Evolutionary conservation across 192 early-diverging fungal genomes (phyloP).

Genomic region (Umbelopsis vinacea): DNA sequence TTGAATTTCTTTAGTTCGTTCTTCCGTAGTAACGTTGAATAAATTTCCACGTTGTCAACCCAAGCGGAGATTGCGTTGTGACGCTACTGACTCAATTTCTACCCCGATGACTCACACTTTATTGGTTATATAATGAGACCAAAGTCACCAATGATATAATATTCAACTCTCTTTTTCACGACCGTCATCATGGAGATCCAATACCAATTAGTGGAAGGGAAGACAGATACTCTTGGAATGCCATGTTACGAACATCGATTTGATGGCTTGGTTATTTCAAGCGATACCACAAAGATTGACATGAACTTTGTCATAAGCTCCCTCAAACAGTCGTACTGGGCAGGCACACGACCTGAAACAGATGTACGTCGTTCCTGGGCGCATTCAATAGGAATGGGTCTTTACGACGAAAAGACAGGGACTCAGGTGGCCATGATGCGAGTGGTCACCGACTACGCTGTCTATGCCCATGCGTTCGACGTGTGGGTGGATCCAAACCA

Average conservation of each 20-base stretch:
- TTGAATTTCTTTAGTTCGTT: no score
- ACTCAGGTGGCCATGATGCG: constrained; percentile 14
- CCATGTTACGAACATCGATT: constrained; percentile 1
- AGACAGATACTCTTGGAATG: background rate
- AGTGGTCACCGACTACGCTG: background rate
- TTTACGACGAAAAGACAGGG: background rate
- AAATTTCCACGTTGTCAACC: no score
- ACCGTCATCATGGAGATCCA: background rate
- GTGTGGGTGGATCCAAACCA: constrained; percentile 10
- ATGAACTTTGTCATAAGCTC: background rate
- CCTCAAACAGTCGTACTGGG: background rate
- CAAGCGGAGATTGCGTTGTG: background rate
- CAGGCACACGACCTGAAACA: background rate
- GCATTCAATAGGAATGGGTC: background rate
- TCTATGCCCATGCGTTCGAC: background rate
- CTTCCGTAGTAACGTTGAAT: no score
- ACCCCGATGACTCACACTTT: background rate
- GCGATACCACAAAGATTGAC: background rate
- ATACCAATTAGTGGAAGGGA: background rate
- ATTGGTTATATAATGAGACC: background rate
- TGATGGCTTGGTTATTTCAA: background rate
- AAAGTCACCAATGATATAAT: background rate
- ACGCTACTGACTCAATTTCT: no score
- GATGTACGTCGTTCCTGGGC: background rate
- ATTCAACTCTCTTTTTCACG: background rate